Conservation (phyloP, 345 rosid genomes). For the Lepidium africanum region DNA sequence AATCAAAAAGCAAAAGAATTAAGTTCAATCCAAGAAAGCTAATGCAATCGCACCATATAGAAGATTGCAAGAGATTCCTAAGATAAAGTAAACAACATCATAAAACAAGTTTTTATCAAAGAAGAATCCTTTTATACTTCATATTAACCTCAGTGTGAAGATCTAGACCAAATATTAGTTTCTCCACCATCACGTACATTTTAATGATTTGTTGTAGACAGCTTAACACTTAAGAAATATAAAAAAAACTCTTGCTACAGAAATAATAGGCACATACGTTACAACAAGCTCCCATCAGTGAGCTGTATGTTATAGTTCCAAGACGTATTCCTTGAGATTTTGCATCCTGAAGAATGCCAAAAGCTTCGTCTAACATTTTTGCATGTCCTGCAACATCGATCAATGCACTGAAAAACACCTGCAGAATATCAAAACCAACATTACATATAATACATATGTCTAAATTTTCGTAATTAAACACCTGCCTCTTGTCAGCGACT, state of each 20-base stretch:
- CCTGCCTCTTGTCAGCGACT: neutral
- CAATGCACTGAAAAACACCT: constrained; percentile 85
- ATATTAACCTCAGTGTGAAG: neutral
- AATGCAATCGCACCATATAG: neutral
- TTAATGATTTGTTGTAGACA: neutral
- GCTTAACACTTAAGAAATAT: neutral
- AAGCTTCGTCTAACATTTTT: constrained; percentile 69
- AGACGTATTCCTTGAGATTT: constrained; percentile 46
- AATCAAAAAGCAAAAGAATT: neutral
- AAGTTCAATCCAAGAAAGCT: neutral
- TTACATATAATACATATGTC: neutral
- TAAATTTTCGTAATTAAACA: neutral
- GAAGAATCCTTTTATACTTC: neutral
- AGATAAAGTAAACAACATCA: neutral
- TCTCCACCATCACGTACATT: neutral
- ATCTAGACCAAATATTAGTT: neutral
- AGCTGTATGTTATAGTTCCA: constrained; percentile 81
- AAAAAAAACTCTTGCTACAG: neutral
- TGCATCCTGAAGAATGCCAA: constrained; percentile 60
- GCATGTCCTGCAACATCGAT: constrained; percentile 89
- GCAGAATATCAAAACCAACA: constrained; percentile 22
- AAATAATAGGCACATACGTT: constrained; percentile 51
- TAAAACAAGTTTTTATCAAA: neutral
- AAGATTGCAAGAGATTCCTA: neutral
- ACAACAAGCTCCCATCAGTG: constrained; percentile 98